Base-by-base conservation (phyloP, 1,139 yeast species). In the Debaryomycetaceae sp. region DNA sequence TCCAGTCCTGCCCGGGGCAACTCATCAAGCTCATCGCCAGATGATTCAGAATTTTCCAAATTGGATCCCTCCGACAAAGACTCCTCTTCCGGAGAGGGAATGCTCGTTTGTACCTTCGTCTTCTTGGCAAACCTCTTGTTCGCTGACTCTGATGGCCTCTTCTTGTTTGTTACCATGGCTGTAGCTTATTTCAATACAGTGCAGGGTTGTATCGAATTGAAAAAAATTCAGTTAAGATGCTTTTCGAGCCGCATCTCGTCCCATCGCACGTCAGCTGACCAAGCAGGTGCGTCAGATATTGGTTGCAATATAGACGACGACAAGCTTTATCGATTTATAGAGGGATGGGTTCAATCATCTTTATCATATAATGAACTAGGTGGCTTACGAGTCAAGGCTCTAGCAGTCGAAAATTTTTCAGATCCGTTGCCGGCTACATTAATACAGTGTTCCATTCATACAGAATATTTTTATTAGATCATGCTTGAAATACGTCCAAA, bases 401-500 rank as follows among this genome's bases (percentile, higher is more conserved):
- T 17, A 17, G 20, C 20, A 4, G 20, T 17, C 4, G 20, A 17
- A 17, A 17, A 17, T 2, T 17, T 17, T 17, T 17, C 20, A 17
- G 20, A 17, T 17, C 20, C 20, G 4, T 17, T 17, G 20, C 20
- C 3, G 20, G 31, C 31, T 27, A 27, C 31, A 27, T 27, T 27
- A 4, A 11, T 27, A 27, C 31, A 8, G 11, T 27, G 31, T 17
- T 17, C 20, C 20, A 17, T 17, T 17, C 20, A 39, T 39, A 39
- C 42, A 39, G 20, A 37, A 29, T 20, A 37, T 37, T 39, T 37
- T 37, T 40, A 42, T 37, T 38, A 40, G 34, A 31, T 34, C 36
- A 40, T 22, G 35, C 22, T 38, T 38, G 36, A 34, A 37, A 35
- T 34, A 42, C 29, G 40, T 42, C 39, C 31, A 31, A 43, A 38